phyloP scores from a whole-genome alignment of 176 grass and related monocot species.

The Puccinellia tenuiflora region DNA sequence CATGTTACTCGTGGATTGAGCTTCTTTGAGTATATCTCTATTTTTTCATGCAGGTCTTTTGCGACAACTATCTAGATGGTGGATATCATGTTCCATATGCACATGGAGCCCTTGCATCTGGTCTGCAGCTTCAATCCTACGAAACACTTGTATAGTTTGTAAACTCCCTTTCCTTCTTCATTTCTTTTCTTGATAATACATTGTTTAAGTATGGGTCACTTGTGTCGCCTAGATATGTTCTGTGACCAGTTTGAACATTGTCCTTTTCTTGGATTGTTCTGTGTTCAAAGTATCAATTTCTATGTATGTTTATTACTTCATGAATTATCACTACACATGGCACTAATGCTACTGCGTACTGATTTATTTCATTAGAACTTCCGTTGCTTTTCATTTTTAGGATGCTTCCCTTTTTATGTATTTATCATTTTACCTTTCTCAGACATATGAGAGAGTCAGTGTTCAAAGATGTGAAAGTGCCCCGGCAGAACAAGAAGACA shows the following conservation, averaged over 20 bases:
- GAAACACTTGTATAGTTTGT: slow-evolving; percentile 59
- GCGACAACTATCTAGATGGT: slow-evolving; percentile 97
- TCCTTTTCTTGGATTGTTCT: background rate
- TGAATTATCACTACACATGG: background rate
- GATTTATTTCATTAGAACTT: background rate
- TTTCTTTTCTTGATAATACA: background rate
- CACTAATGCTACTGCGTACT: background rate
- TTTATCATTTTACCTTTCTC: background rate
- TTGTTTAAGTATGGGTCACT: background rate
- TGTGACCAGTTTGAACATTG: background rate
- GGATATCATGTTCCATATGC: slow-evolving; percentile 98
- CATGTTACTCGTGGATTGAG: background rate
- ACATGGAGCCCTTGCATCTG: slow-evolving; percentile 81
- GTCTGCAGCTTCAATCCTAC: slow-evolving; percentile 84
- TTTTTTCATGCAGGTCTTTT: slow-evolving; percentile 62
- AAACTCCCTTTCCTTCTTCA: slow-evolving; percentile 13
- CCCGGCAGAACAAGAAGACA: slow-evolving; percentile 25
- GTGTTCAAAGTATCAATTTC: too few relatives aligned
- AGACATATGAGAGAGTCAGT: slow-evolving; percentile 91
- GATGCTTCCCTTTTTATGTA: background rate
- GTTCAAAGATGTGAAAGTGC: slow-evolving; percentile 80
- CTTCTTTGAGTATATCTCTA: background rate
- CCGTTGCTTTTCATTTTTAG: background rate
- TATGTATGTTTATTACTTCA: slow-evolving; percentile 6
- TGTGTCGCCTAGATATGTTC: background rate